Percentiles rank a stretch among this genome's conserved stretches.
Evolutionary conservation across 169 alveolate genomes (phyloP).

Genomic region (Cryptosporidium meleagridis): DNA sequence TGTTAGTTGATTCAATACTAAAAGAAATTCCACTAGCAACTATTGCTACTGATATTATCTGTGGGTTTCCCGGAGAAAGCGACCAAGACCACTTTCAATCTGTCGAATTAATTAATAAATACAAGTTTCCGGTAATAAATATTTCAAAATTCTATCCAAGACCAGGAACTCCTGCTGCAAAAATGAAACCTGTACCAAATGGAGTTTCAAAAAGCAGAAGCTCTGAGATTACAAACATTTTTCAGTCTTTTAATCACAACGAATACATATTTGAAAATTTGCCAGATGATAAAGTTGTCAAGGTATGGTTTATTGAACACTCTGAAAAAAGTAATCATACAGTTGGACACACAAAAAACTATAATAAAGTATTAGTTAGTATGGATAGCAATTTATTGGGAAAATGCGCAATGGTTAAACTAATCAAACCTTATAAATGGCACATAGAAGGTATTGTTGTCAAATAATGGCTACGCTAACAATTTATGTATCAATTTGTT

Average conservation of each 20-base stretch:
- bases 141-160: slow-evolving; percentile 97
- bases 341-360: slow-evolving; percentile 94
- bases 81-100: slow-evolving; percentile 93
- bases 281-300: slow-evolving; percentile 79
- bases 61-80: slow-evolving; percentile 98
- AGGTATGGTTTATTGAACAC: slow-evolving; percentile 90
- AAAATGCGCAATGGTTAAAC: slow-evolving; percentile 80
- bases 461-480: not conserved
- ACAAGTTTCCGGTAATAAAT: slow-evolving; percentile 95
- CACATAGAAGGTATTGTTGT: slow-evolving; percentile 83
- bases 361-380: slow-evolving; percentile 89
- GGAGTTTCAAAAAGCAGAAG: slow-evolving; percentile 91
- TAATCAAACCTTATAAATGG: slow-evolving; percentile 85
- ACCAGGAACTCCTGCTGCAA: slow-evolving; percentile 96
- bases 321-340: slow-evolving; percentile 86
- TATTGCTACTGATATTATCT: slow-evolving; percentile 97
- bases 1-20: slow-evolving; percentile 89
- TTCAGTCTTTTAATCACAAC: slow-evolving; percentile 89
- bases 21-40: slow-evolving; percentile 89
- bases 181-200: slow-evolving; percentile 86
- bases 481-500: slow-evolving; percentile 2
- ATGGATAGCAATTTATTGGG: slow-evolving; percentile 82
- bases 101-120: slow-evolving; percentile 87
- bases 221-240: slow-evolving; percentile 88
- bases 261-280: slow-evolving; percentile 78